phyloP scores from a whole-genome alignment of 2,329 filamentous ascomycete species.

The Fusarium sp. region DNA sequence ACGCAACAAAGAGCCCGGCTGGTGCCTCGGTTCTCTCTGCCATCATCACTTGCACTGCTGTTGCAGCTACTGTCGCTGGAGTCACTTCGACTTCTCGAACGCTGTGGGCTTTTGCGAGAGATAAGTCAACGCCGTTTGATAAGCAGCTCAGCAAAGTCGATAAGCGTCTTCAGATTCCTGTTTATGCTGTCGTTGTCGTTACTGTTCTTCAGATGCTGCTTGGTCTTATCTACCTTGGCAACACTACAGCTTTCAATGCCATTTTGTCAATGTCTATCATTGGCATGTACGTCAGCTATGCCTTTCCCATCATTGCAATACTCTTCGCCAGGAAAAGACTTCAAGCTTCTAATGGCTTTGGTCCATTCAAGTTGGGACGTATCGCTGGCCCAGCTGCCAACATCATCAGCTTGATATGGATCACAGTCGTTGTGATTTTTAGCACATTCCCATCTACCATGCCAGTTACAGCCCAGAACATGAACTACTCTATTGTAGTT shows the following conservation, averaged over 20 bases:
- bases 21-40: slow-evolving; percentile 49
- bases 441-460: slow-evolving; percentile 58
- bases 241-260: slow-evolving; percentile 57
- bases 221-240: slow-evolving; percentile 57
- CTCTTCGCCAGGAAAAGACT: slow-evolving; percentile 52
- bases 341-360: slow-evolving; percentile 32
- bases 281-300: slow-evolving; percentile 58
- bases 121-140: slow-evolving; percentile 53
- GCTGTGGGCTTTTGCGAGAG: slow-evolving; percentile 56
- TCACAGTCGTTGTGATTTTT: slow-evolving; percentile 58
- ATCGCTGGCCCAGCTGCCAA: slow-evolving; percentile 54
- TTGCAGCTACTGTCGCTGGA: slow-evolving; percentile 49
- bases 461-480: slow-evolving; percentile 57
- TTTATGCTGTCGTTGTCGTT: slow-evolving; percentile 46
- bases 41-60: slow-evolving; percentile 45
- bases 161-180: slow-evolving; percentile 50
- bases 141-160: slow-evolving; percentile 53
- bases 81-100: slow-evolving; percentile 54
- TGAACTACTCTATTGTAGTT: slow-evolving; percentile 62
- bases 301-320: slow-evolving; percentile 55
- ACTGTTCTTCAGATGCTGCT: slow-evolving; percentile 48
- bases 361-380: slow-evolving; percentile 49
- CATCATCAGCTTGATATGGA: slow-evolving; percentile 57
- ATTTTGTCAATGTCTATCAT: slow-evolving; percentile 58
- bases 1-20: slow-evolving; percentile 44